Conservation (phyloP, 257 asterid species). For the Solanum clarkiae region DNA sequence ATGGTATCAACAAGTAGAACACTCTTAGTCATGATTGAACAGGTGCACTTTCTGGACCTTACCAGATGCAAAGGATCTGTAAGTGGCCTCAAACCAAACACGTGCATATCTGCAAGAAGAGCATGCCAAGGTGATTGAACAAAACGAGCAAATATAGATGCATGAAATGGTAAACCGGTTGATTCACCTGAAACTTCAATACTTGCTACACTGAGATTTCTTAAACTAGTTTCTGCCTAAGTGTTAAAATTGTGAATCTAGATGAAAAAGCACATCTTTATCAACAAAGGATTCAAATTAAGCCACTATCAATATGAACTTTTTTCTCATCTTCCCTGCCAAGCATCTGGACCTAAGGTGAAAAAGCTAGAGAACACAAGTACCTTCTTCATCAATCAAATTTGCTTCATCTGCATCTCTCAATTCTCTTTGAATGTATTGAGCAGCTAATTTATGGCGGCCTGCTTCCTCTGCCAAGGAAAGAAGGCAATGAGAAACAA, state of each 20-base stretch:
- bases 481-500: neutral
- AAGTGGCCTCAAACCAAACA: conserved; percentile 82
- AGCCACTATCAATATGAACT: neutral
- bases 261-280: neutral
- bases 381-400: conserved; percentile 84
- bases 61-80: conserved; percentile 86
- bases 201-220: neutral
- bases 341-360: conserved; percentile 1
- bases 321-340: neutral
- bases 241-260: neutral
- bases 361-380: neutral
- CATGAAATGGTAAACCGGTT: neutral
- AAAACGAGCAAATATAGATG: neutral
- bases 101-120: conserved; percentile 73
- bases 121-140: neutral
- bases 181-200: neutral
- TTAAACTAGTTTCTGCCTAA: neutral
- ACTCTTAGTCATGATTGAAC: neutral
- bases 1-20: neutral
- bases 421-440: conserved; percentile 37
- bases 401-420: conserved; percentile 70
- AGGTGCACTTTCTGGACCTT: conserved; percentile 23
- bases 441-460: conserved; percentile 34
- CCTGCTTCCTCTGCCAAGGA: conserved; percentile 34
- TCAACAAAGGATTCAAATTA: neutral